Percentiles rank a stretch among this genome's conserved stretches.
phyloP scores from a whole-genome alignment of 2,329 filamentous ascomycete species.

The Fusarium kyushuense region DNA sequence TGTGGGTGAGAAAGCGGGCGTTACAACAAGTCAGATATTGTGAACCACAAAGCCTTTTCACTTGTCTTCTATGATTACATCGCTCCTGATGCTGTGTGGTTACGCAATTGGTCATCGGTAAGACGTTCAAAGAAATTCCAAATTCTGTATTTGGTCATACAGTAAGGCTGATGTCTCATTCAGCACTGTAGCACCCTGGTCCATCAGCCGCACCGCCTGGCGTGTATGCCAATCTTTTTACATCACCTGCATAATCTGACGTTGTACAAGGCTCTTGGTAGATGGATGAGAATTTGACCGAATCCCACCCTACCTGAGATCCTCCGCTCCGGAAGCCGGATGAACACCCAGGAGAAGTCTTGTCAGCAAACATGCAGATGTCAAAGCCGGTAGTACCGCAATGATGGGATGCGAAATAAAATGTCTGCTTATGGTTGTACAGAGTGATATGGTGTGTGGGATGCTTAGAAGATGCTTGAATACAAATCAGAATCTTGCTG shows the following conservation, averaged over 20 bases:
- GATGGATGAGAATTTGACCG: background rate
- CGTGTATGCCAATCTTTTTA: background rate
- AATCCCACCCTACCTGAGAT: background rate
- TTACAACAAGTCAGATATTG: background rate
- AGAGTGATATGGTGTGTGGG: background rate
- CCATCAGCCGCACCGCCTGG: background rate
- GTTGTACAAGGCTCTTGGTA: background rate
- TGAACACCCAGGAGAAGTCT: background rate
- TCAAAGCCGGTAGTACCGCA: background rate
- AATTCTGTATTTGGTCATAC: background rate
- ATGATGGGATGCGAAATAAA: background rate
- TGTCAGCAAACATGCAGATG: background rate
- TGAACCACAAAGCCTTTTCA: background rate
- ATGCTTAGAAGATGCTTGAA: background rate
- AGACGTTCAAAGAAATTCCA: background rate
- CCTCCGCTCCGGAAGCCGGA: background rate
- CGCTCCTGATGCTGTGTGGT: background rate
- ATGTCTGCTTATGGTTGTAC: background rate
- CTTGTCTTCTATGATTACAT: background rate
- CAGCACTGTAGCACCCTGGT: background rate
- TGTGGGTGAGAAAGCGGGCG: background rate
- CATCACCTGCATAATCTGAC: background rate
- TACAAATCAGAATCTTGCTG: background rate
- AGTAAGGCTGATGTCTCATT: constrained; percentile 1
- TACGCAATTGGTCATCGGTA: background rate